Evolutionary conservation across 768 basidiomycete genomes (phyloP), one percentile per base, ranked within the genome.

Genomic region (Multifurca ochricompacta): DNA sequence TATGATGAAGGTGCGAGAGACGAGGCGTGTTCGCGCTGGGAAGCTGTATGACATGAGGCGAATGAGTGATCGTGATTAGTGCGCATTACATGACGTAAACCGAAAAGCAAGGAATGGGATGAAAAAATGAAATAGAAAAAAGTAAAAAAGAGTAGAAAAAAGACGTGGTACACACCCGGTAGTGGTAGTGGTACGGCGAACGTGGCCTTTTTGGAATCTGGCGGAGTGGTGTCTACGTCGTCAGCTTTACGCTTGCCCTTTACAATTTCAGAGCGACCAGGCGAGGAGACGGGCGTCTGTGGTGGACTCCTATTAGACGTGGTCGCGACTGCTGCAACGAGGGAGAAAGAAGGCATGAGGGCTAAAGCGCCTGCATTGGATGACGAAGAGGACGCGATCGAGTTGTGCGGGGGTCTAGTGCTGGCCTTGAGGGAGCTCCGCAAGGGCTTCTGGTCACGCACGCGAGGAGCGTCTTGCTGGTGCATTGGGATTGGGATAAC

Each of bases 161-260:
- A 52, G 32, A 44, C 41, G 48, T 50, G 32, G 42, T 31, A 73
- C 82, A 66, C 66, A 85, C 85, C 56, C n/a, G n/a, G n/a, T n/a
- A n/a, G n/a, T n/a, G n/a, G n/a, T n/a, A n/a, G n/a, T 23, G 73
- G 73, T 49, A 78, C 73, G 37, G 81, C 81, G 64, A 86, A 87
- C 6, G 82, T 86, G 35, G 85, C 72, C 46, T 70, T 75, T 74
- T 78, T 54, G 2, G 73, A 77, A 63, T 84, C 83, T 6, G 84
- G 82, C 31, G 84, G 83, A 3, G 85, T 85, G 31, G 76, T 70
- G 56, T 82, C 83, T n/a, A 80, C 71, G 59, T 87, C 85, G 40
- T 85, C 83, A 6, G 83, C 85, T 64, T 87, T 88, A 56, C 86
- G 73, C 66, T 88, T 88, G 6, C 82, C 82, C 61, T 73, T 79